phyloP scores from a whole-genome alignment of 208 protist species.

The Trypanosoma boissoni region DNA sequence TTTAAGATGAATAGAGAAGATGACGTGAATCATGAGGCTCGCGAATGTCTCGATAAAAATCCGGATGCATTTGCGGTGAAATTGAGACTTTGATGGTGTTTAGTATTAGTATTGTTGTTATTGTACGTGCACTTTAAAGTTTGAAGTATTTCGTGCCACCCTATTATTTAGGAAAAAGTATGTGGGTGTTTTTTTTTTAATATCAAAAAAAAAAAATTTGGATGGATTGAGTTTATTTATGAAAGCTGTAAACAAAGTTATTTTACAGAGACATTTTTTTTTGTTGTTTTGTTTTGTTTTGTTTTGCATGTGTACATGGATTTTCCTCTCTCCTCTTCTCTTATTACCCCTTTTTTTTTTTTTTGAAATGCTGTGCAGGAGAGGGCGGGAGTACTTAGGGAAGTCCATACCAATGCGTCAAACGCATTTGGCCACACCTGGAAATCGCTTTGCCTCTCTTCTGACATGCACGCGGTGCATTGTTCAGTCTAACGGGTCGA shows the following conservation, averaged over 20 bases:
- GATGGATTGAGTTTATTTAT: no score
- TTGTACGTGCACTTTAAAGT: no score
- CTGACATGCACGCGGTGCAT: slow-evolving; percentile 14
- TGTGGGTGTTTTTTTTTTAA: no score
- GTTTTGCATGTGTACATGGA: no score
- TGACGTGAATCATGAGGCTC: slow-evolving; percentile 46
- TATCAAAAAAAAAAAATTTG: no score
- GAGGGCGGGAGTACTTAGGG: neutral
- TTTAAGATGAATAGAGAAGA: slow-evolving; percentile 26
- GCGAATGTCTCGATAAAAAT: slow-evolving; percentile 17
- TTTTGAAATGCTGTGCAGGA: neutral
- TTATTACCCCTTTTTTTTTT: slow-evolving; percentile 3
- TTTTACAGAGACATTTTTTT: neutral
- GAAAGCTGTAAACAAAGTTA: no score
- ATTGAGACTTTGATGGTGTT: slow-evolving; percentile 11
- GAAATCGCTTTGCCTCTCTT: neutral
- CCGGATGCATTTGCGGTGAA: slow-evolving; percentile 30
- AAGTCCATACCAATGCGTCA: slow-evolving; percentile 1
- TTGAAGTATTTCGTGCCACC: no score
- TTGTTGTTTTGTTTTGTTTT: slow-evolving; percentile 11
- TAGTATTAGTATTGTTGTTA: neutral
- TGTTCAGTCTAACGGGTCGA: slow-evolving; percentile 53
- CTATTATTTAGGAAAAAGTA: no score
- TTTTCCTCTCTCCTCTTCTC: no score
- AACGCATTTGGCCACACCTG: neutral